Base-by-base conservation (phyloP, 306 rosid genomes). In the Pterocarpus santalinus region DNA sequence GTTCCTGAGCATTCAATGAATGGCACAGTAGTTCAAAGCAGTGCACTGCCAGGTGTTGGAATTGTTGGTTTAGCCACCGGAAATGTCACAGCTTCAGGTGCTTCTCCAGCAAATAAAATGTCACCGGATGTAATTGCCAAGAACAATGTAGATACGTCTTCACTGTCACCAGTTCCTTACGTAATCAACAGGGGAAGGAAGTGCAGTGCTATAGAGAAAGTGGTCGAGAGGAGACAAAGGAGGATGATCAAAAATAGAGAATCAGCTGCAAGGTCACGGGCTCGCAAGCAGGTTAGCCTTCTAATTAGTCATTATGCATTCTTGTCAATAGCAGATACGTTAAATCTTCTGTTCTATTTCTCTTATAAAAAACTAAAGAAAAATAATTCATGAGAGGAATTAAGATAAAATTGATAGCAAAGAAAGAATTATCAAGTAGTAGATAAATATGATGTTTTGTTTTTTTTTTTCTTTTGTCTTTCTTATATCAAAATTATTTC, bases 221-320 rank as follows among this genome's bases (percentile, higher is more conserved):
- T 92, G 8, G 94, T 95, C 43, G 99, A 95, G 85, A 91, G 99
- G 81, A 91, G 99, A 86, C 99, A 95, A 9, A 91, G 92, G 73
- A 88, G 99, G 80, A 95, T 95, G 99, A 95, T 95, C 3, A 95
- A 95, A 79, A 95, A 95, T 63, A 85, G 99, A 81, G 99, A 95
- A 84, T 95, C 99, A 9, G 99, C 99, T 74, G 99, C 99, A 0
- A 87, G 99, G 82, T 95, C 99, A 69, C 87, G 99, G 5, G 99
- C 98, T 86, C 98, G 99, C 58, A 95, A 95, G 87, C 99, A 93
- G 99, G 99, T 93, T 64, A 83, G 52, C 13, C 8, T 65, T 56
- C 47, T 64, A 55, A 16, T 62, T 58, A n/a, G 2, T 61, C 63
- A 34, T 33, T 72, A 7, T 38, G 57, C 80, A 67, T 52, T 69